Evolutionary conservation across 1,284 basidiomycete species (phyloP).

Genomic region (Cutaneotrichosporon mucoides): DNA sequence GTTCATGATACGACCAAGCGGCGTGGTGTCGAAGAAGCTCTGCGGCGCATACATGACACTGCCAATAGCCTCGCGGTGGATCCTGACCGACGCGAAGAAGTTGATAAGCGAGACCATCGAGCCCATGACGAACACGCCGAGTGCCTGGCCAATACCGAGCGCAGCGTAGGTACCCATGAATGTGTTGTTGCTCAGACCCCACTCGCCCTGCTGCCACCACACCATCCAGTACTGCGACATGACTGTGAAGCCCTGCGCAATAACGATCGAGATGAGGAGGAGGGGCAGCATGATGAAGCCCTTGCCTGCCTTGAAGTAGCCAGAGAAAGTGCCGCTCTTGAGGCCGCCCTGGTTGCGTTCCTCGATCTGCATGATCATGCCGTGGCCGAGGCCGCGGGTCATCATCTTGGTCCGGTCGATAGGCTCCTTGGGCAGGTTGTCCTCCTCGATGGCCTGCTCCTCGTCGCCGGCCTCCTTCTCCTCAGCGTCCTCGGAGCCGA

Average conservation of each 20-base stretch:
- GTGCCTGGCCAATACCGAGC: slow-evolving; percentile 53
- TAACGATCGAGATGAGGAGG: slow-evolving; percentile 45
- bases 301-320: slow-evolving; percentile 53
- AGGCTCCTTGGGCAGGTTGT: neutral
- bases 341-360: slow-evolving; percentile 47
- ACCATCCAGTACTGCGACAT: slow-evolving; percentile 56
- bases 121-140: slow-evolving; percentile 55
- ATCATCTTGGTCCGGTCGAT: slow-evolving; percentile 40
- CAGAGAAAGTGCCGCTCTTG: slow-evolving; percentile 40
- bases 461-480: slow-evolving; percentile 47
- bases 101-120: slow-evolving; percentile 51
- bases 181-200: slow-evolving; percentile 40
- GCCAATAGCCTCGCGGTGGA: slow-evolving; percentile 58
- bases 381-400: slow-evolving; percentile 35
- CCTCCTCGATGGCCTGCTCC: slow-evolving; percentile 41
- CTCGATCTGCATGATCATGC: slow-evolving; percentile 52
- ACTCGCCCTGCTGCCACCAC: slow-evolving; percentile 66
- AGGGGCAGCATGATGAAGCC: slow-evolving; percentile 53
- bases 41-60: slow-evolving; percentile 70
- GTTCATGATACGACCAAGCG: slow-evolving; percentile 63
- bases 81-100: slow-evolving; percentile 60
- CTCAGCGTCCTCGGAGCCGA: slow-evolving; percentile 56
- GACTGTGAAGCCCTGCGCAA: slow-evolving; percentile 44
- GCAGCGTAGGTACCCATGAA: slow-evolving; percentile 58
- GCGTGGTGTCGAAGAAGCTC: slow-evolving; percentile 86